Base-by-base conservation (phyloP, 257 asterid genomes). In the Fraxinus cuspidata region DNA sequence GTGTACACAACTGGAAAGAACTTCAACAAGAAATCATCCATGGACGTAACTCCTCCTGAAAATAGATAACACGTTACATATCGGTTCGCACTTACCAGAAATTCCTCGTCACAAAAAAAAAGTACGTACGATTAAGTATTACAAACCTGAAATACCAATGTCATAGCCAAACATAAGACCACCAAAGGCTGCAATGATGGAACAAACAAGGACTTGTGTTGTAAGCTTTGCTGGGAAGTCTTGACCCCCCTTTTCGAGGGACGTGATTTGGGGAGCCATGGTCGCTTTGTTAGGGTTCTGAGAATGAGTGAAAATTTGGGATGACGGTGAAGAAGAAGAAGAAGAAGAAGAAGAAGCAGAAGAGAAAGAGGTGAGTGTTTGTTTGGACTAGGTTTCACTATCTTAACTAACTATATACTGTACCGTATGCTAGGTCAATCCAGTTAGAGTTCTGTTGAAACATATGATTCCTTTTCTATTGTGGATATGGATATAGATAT, bases 81-180 rank as follows among this genome's bases (percentile, higher is more conserved):
- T 19, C 2, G 63, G 58, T 19, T 53, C 27, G 25, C 11, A 49
- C 11, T 53, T 19, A 53, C 64, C n/a, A 0, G 64, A 10, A 53
- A 53, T 53, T 19, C 27, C 25, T 53, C 12, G 64, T 19, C 49
- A 2, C 49, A 40, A 9, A 9, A 40, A 40, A 11, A 11, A 42
- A 42, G 23, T 51, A 70, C 21, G 8, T 13, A 69, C n/a, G 18
- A 32, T 70, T 34, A n/a, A 10, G 5, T 18, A 23, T 15, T 2
- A 37, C 42, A 15, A 49, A 86, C 92, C 92, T 68, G 88, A 86
- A 38, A 85, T 85, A 10, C 85, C 89, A 21, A 85, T 80, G 38
- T 86, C 87, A 13, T 78, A 88, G 82, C 93, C 93, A 65, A 87
- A 89, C 90, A 89, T 89, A 34, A 89, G 88, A 16, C 93, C 93